Base-by-base conservation (phyloP, 192 early-diverging fungal species). In the Backusella macrospora region DNA sequence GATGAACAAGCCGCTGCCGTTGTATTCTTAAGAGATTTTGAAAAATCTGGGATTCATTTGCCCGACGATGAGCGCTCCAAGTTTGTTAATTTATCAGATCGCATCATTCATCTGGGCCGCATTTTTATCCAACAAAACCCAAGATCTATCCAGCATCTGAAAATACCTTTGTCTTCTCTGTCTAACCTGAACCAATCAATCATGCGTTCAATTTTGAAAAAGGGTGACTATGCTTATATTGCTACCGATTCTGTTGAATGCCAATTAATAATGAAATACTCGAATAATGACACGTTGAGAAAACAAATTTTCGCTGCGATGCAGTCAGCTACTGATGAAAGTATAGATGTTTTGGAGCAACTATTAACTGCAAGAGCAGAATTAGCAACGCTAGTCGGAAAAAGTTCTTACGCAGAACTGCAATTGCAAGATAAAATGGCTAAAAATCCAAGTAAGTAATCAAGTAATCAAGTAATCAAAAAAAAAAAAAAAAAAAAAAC, bases 391-490 rank as follows among this genome's bases (percentile, higher is more conserved):
- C 76, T 95, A 16, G 84, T 98, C 3, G 95, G 95, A 0, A 89
- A 89, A 43, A 80, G 83, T 12, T 95, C 92, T 52, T 99, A 93
- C 89, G 92, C 90, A 18, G 87, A 97, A 68, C 86, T 96, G 86
- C 89, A 89, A 44, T 81, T 99, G 29, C 87, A 86, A 23, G 96
- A 98, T 69, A 98, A 98, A 75, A 99, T 99, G 98, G 96, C 92
- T 6, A 86, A 87, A 65, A 90, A 87, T 44, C 94, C 95, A 21
- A 85, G 90, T 92, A 80, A 18, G 76, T 73, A 16, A 39, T 34
- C 29, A 34, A 34, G 29, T 34, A 34, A 34, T 34, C 29, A 34
- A 34, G n/a, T n/a, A n/a, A n/a, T n/a, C n/a, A 34, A 34, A 5
- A 6, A 66, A 46, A 7, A 5, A 21, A 52, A 52, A 52, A 47